Percentiles rank a stretch among this genome's conserved stretches.
Conservation (phyloP, 352 stramenopile species). For the Phytophthora boehmeriae region DNA sequence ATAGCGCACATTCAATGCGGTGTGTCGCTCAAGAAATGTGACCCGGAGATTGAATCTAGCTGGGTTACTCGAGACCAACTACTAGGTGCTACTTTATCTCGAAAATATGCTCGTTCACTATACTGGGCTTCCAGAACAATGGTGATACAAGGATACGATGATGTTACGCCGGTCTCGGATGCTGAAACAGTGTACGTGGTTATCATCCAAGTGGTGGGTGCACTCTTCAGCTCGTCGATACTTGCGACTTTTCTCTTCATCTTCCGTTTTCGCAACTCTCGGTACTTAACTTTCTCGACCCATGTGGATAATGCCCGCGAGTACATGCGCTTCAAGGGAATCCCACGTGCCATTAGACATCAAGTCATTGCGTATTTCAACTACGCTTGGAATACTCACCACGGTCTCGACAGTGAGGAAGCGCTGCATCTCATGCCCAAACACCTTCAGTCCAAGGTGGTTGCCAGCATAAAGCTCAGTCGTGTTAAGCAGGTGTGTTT, state of each 20-base stretch:
- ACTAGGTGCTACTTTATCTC: slow-evolving; percentile 30
- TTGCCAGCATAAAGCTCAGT: slow-evolving; percentile 57
- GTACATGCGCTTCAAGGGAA: slow-evolving; percentile 68
- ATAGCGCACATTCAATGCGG: slow-evolving; percentile 39
- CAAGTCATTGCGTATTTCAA: slow-evolving; percentile 14
- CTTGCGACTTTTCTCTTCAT: slow-evolving; percentile 70
- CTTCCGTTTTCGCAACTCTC: slow-evolving; percentile 58
- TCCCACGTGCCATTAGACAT: slow-evolving; percentile 33
- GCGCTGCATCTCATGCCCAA: slow-evolving; percentile 49
- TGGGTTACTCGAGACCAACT: slow-evolving; percentile 61
- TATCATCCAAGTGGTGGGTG: slow-evolving; percentile 43
- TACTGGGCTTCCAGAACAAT: slow-evolving; percentile 61
- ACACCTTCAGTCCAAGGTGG: slow-evolving; percentile 55
- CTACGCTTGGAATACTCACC: slow-evolving; percentile 61
- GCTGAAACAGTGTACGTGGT: slow-evolving; percentile 55
- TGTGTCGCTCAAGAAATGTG: slow-evolving; percentile 47
- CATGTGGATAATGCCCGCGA: slow-evolving; percentile 68
- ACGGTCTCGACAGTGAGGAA: slow-evolving; percentile 57
- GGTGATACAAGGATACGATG: slow-evolving; percentile 62
- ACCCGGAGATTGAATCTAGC: slow-evolving; percentile 38
- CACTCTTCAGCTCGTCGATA: slow-evolving; percentile 52
- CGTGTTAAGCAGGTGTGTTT: slow-evolving; percentile 67
- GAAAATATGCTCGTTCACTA: slow-evolving; percentile 55
- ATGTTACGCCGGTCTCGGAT: slow-evolving; percentile 58
- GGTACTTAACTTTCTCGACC: slow-evolving; percentile 44